Evolutionary conservation across 2,329 filamentous ascomycete species (phyloP).

Genomic region (Cercospora sp.): DNA sequence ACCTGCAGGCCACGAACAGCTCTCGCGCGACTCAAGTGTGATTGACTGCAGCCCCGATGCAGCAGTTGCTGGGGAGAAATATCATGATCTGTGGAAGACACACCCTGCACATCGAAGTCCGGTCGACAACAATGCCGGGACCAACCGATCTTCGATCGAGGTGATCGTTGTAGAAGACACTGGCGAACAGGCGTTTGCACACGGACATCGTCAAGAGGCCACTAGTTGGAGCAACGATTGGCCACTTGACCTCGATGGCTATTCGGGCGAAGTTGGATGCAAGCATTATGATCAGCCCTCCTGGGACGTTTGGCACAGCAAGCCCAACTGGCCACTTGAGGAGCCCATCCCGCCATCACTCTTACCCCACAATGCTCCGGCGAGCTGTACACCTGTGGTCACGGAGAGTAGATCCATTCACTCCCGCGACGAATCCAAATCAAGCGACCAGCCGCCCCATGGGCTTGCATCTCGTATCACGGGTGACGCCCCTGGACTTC

Average conservation of each 20-base stretch:
- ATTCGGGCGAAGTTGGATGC: background rate
- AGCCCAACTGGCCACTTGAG: background rate
- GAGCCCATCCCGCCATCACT: background rate
- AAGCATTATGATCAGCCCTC: background rate
- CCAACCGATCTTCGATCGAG: background rate
- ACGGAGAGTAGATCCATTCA: background rate
- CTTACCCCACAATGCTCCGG: background rate
- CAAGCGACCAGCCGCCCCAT: background rate
- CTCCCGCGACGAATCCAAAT: background rate
- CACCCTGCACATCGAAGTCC: background rate
- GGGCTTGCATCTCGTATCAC: background rate
- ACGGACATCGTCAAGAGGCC: background rate
- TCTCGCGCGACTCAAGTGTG: background rate
- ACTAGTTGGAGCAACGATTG: background rate
- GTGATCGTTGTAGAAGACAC: background rate
- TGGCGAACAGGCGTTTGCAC: background rate
- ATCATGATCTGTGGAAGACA: background rate
- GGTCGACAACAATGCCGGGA: background rate
- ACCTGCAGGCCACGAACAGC: background rate
- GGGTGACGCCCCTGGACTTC: background rate
- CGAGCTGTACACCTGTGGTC: background rate
- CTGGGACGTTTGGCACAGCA: background rate
- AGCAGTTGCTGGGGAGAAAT: background rate
- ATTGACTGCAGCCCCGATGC: background rate
- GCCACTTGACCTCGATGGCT: background rate